Conservation (phyloP, 2,329 filamentous ascomycete species). For the Grosmannia penicillata region DNA sequence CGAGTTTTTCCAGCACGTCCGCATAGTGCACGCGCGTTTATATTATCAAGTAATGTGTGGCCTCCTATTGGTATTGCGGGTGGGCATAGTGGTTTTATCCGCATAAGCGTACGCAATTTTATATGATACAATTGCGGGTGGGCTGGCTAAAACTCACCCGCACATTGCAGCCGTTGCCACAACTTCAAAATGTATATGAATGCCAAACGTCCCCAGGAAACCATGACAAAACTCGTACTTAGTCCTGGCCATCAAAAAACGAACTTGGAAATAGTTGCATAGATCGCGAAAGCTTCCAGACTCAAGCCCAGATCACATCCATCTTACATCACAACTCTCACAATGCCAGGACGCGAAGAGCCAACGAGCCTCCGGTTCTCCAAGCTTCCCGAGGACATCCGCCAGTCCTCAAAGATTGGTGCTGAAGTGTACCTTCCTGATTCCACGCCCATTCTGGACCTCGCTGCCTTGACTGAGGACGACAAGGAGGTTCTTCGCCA, state of each 20-base stretch:
- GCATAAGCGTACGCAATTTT: no score
- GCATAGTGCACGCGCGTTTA: no score
- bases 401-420: slow-evolving; percentile 7
- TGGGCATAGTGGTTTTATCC: no score
- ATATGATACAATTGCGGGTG: background rate
- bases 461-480: slow-evolving; percentile 1
- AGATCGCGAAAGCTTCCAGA: no score
- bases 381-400: slow-evolving; percentile 4
- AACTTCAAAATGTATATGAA: background rate
- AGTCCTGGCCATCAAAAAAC: no score
- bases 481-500: slow-evolving; percentile 5
- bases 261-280: no score
- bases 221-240: no score
- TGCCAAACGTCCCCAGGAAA: background rate
- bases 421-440: slow-evolving; percentile 7
- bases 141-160: background rate
- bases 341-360: slow-evolving; percentile 3
- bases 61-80: no score
- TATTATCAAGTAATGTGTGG: no score
- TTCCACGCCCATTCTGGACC: slow-evolving; percentile 1
- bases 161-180: background rate
- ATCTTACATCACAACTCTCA: no score
- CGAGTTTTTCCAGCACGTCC: no score
- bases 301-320: background rate
- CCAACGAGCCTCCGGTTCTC: slow-evolving; percentile 6